Evolutionary conservation across 805 yeast genomes (phyloP).

Genomic region (Cephaloascus fragrans): DNA sequence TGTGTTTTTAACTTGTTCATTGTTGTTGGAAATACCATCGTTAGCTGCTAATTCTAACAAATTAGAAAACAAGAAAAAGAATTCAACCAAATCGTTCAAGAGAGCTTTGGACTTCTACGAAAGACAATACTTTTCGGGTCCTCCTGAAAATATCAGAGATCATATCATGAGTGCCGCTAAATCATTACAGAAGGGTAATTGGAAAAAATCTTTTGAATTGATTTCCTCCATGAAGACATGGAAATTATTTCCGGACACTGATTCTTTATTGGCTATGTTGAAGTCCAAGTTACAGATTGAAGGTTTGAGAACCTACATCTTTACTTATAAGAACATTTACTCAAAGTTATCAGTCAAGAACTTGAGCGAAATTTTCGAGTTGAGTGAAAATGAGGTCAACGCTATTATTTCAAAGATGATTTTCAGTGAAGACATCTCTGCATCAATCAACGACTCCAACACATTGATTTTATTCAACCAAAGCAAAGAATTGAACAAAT

Average conservation of each 20-base stretch:
- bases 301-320: conserved; percentile 87
- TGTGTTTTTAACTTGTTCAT: conserved; percentile 82
- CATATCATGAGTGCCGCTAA: conserved; percentile 88
- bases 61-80: conserved; percentile 48
- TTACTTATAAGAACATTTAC: conserved; percentile 72
- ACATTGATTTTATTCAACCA: conserved; percentile 57
- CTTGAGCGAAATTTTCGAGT: conserved; percentile 57
- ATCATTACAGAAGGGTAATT: conserved; percentile 80
- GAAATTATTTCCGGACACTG: conserved; percentile 68
- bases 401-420: conserved; percentile 69
- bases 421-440: conserved; percentile 66
- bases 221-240: conserved; percentile 76
- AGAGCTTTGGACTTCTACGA: conserved; percentile 88
- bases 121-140: conserved; percentile 92
- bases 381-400: conserved; percentile 44
- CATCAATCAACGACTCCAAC: conserved; percentile 60
- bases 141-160: conserved; percentile 95
- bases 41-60: conserved; percentile 65
- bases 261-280: conserved; percentile 60
- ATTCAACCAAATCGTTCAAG: conserved; percentile 74
- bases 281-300: conserved; percentile 74
- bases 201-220: conserved; percentile 69
- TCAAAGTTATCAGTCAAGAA: conserved; percentile 61
- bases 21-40: conserved; percentile 86
- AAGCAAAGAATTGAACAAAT: conserved; percentile 71